Conservation (phyloP, 83 land plant genomes). For the Picea engelmannii region DNA sequence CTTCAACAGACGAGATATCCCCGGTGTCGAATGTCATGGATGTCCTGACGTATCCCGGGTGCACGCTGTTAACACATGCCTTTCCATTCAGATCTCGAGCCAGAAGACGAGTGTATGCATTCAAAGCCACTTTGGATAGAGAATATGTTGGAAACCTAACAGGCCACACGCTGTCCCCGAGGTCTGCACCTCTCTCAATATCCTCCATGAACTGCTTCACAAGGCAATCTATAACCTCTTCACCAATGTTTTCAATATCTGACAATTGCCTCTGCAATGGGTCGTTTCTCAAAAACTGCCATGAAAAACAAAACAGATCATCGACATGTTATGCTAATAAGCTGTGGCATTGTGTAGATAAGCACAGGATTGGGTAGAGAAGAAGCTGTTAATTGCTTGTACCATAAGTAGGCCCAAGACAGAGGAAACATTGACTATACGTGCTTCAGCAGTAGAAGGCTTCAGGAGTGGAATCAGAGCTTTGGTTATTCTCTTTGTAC, state of each 20-base stretch:
- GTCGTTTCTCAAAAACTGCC: background rate
- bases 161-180: background rate
- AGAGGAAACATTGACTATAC: background rate
- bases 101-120: conserved; percentile 13
- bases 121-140: conserved; percentile 7
- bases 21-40: conserved; percentile 46
- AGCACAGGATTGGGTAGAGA: background rate
- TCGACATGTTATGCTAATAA: no score
- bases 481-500: background rate
- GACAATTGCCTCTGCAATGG: background rate
- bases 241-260: background rate
- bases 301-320: background rate
- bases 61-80: conserved; percentile 52
- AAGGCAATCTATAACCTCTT: background rate
- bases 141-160: background rate
- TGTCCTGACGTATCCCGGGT: conserved; percentile 61
- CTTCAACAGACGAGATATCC: conserved; percentile 39
- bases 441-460: background rate
- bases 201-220: background rate
- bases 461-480: background rate
- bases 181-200: background rate
- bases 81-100: background rate
- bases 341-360: background rate
- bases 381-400: background rate
- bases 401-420: background rate